These are phyloP conservation scores for Monilinia aucupariae DNA, from an alignment of 2,329 filamentous ascomycete species.

Conservation along the genomic window DNA sequence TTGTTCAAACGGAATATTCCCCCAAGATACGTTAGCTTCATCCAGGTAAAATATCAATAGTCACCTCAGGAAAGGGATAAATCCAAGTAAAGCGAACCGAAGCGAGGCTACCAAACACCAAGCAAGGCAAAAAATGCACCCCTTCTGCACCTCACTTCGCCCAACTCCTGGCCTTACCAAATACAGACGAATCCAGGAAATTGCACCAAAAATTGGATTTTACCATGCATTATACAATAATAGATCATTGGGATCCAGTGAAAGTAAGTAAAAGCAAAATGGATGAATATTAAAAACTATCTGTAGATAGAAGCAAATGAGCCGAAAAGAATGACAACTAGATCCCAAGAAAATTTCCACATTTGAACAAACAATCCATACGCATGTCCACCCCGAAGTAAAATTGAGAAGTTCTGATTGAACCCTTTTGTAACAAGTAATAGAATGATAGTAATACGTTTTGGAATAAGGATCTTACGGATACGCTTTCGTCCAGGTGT, in stretches of 20 bases:
- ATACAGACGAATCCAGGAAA: conserved; percentile 1
- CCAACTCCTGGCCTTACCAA: conserved; percentile 3
- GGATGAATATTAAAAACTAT: conserved; percentile 17
- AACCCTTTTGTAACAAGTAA: conserved; percentile 2
- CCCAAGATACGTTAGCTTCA: not conserved
- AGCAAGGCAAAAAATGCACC: conserved; percentile 1
- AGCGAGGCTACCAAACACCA: conserved; percentile 1
- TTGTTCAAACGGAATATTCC: not conserved
- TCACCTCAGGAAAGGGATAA: not conserved
- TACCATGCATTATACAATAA: not conserved
- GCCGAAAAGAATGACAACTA: not conserved
- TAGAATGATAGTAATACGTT: not conserved
- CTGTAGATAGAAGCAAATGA: conserved; percentile 11
- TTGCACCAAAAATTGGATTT: not conserved
- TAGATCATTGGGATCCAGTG: not conserved
- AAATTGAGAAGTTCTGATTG: not conserved
- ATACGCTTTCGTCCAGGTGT: conserved; percentile 13
- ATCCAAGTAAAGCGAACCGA: not conserved
- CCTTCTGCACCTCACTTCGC: not conserved
- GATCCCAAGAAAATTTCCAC: conserved; percentile 5
- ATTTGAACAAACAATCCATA: not conserved
- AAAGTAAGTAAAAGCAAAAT: not conserved
- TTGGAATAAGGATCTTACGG: conserved; percentile 11
- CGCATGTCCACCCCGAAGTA: not conserved
- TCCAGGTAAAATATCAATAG: not conserved